Evolutionary conservation across 2,329 filamentous ascomycete species (phyloP).

Genomic region (Aspergillus candidus): DNA sequence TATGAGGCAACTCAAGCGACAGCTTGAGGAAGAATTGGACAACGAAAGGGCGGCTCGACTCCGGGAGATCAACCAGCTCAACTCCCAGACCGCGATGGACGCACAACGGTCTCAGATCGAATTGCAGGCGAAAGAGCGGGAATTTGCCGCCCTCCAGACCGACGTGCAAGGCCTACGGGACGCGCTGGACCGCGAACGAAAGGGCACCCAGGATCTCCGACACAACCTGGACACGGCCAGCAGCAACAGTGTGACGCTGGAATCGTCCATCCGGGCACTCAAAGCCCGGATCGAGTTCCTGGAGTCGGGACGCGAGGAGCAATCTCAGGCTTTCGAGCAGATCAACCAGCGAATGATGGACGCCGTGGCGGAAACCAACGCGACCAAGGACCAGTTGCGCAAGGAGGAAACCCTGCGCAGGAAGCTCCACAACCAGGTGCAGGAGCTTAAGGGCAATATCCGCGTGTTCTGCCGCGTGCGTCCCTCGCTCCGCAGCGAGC

Average conservation of each 20-base stretch:
- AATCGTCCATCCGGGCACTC: slow-evolving; percentile 68
- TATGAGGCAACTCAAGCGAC: slow-evolving; percentile 57
- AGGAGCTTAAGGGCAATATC: slow-evolving; percentile 97
- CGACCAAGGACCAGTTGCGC: slow-evolving; percentile 73
- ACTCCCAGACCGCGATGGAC: slow-evolving; percentile 29
- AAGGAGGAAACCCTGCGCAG: slow-evolving; percentile 86
- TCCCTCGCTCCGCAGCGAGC: slow-evolving; percentile 58
- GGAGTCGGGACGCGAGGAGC: slow-evolving; percentile 81
- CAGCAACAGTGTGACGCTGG: slow-evolving; percentile 59
- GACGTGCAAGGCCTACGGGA: slow-evolving; percentile 39
- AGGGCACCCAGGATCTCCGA: slow-evolving; percentile 53
- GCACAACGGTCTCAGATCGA: slow-evolving; percentile 40
- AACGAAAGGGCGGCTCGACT: slow-evolving; percentile 47
- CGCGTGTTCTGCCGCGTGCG: slow-evolving; percentile 95
- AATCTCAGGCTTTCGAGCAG: slow-evolving; percentile 76
- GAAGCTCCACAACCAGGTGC: slow-evolving; percentile 93
- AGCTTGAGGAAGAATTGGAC: slow-evolving; percentile 60
- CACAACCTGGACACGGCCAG: slow-evolving; percentile 55
- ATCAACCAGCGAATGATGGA: slow-evolving; percentile 77
- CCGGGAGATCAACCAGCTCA: slow-evolving; percentile 36
- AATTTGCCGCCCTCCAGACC: slow-evolving; percentile 41
- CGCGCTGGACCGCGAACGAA: slow-evolving; percentile 57
- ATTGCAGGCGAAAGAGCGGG: slow-evolving; percentile 50
- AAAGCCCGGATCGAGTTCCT: slow-evolving; percentile 81
- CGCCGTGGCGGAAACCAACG: slow-evolving; percentile 62